Evolutionary conservation across 805 yeast species (phyloP).

Genomic region (Hanseniaspora lachancei): DNA sequence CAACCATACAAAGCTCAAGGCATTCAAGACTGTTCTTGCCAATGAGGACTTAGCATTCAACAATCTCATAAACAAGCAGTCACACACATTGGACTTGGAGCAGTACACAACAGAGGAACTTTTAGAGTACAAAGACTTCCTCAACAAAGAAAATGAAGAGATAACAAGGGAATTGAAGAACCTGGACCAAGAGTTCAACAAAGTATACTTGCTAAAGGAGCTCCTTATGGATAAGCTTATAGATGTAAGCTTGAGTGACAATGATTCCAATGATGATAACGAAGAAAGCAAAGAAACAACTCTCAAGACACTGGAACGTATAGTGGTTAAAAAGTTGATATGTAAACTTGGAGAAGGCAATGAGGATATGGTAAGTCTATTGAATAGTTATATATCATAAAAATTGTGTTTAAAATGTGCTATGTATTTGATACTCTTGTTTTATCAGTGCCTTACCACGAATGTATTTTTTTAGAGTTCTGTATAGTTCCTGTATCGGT

Average conservation of each 20-base stretch:
- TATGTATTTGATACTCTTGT: background rate
- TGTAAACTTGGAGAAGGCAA: background rate
- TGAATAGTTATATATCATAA: background rate
- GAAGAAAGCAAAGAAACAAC: background rate
- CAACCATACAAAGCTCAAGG: background rate
- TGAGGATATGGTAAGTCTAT: background rate
- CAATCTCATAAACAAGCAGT: background rate
- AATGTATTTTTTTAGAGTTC: too few relatives aligned
- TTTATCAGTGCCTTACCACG: background rate
- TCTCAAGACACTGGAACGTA: background rate
- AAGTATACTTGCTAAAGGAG: background rate
- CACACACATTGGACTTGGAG: background rate
- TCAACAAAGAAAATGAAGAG: background rate
- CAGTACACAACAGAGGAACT: background rate
- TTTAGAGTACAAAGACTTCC: background rate
- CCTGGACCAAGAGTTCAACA: background rate
- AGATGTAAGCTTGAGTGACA: background rate
- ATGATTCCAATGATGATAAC: background rate
- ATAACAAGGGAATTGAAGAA: background rate
- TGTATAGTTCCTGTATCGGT: too few relatives aligned
- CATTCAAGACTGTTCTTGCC: background rate
- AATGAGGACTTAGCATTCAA: slow-evolving; percentile 4
- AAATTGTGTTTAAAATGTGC: too few relatives aligned
- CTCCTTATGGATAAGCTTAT: background rate
- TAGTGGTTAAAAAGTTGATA: background rate